Percentiles rank a stretch among this genome's conserved stretches.
These are phyloP conservation scores for Amanita rubescens DNA, from an alignment of 768 basidiomycete species.

Conservation along the genomic window DNA sequence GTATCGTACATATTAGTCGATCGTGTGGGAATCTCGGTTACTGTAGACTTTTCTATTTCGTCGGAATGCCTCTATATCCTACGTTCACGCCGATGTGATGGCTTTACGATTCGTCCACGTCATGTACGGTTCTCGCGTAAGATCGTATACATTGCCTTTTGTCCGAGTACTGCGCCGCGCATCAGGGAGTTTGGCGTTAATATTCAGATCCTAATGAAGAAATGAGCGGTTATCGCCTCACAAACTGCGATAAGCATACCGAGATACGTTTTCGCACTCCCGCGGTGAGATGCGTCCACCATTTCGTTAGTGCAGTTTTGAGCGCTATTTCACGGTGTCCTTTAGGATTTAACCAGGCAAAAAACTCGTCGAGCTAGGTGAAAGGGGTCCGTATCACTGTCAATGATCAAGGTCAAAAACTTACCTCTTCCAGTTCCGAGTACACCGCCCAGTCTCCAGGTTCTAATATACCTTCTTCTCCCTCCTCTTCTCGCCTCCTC, in stretches of 20 bases:
- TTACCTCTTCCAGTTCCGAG: slow-evolving; percentile 80
- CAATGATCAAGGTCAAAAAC: slow-evolving; percentile 14
- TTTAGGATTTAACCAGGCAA: slow-evolving; percentile 88
- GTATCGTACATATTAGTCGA: not conserved
- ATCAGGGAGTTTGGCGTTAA: slow-evolving; percentile 65
- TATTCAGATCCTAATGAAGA: slow-evolving; percentile 54
- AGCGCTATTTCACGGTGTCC: slow-evolving; percentile 83
- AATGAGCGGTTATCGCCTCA: slow-evolving; percentile 13
- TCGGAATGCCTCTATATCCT: not conserved
- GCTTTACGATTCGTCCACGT: slow-evolving; percentile 81
- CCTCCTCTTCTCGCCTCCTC: slow-evolving; percentile 73
- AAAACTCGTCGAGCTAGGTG: slow-evolving; percentile 67
- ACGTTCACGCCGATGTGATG: slow-evolving; percentile 32
- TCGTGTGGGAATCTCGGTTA: not conserved
- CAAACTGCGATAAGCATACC: slow-evolving; percentile 36
- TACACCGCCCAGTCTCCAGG: slow-evolving; percentile 89
- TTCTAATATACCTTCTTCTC: slow-evolving; percentile 61
- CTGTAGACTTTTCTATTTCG: not conserved
- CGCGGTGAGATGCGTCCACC: slow-evolving; percentile 76
- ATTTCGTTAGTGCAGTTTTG: slow-evolving; percentile 69
- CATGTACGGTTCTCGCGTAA: slow-evolving; percentile 81
- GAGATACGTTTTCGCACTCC: slow-evolving; percentile 71
- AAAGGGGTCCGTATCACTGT: slow-evolving; percentile 9
- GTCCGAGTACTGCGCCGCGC: slow-evolving; percentile 73
- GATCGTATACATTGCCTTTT: slow-evolving; percentile 51